Evolutionary conservation across 2,329 filamentous ascomycete genomes (phyloP).

Genomic region (Nakataea oryzae): DNA sequence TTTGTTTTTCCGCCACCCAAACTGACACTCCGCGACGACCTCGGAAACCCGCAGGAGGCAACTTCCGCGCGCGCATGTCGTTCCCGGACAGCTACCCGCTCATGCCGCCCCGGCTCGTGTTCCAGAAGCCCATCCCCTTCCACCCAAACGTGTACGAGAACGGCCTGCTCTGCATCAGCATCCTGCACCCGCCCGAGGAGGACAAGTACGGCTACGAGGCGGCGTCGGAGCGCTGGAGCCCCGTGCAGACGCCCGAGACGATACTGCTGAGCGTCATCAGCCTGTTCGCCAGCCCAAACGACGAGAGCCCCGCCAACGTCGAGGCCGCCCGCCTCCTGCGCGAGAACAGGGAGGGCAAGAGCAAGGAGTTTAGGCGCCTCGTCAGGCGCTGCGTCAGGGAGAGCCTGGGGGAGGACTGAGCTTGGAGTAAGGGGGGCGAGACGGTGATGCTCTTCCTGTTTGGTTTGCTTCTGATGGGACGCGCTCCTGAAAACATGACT

Average conservation of each 20-base stretch:
- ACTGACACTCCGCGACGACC: background rate
- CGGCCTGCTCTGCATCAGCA: constrained; percentile 91
- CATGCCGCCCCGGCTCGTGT: constrained; percentile 79
- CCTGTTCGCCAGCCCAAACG: constrained; percentile 85
- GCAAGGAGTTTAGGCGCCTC: constrained; percentile 65
- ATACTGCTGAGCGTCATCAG: constrained; percentile 89
- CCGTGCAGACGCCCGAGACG: constrained; percentile 90
- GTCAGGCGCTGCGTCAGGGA: constrained; percentile 72
- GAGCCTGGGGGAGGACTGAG: constrained; percentile 65
- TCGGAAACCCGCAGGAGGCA: constrained; percentile 53
- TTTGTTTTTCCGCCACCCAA: background rate
- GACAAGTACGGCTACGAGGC: constrained; percentile 91
- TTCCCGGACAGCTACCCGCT: constrained; percentile 85
- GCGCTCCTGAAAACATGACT: background rate
- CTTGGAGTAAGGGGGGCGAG: background rate
- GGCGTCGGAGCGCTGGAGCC: constrained; percentile 84
- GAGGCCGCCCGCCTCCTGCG: constrained; percentile 85
- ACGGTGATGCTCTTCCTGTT: background rate
- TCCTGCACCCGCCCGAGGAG: constrained; percentile 89
- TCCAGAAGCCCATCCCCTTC: constrained; percentile 73
- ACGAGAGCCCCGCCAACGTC: constrained; percentile 90
- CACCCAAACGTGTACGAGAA: constrained; percentile 89
- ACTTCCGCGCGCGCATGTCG: constrained; percentile 75
- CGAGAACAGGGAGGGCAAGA: constrained; percentile 54
- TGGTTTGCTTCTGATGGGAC: too few species aligned